phyloP scores from a whole-genome alignment of 1,139 yeast genomes.

The Hemisphaericaspora xylofermentans region DNA sequence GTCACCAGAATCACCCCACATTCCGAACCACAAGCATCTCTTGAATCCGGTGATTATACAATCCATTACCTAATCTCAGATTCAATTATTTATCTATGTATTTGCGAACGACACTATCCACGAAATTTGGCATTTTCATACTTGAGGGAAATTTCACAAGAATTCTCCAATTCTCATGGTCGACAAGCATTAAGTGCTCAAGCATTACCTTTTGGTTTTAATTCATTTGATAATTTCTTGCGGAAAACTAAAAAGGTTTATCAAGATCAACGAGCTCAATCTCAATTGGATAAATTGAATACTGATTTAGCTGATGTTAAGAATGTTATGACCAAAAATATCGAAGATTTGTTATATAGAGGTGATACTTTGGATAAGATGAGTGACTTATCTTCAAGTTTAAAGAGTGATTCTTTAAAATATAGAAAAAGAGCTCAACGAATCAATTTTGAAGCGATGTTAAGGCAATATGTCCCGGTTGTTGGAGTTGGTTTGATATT shows the following conservation, averaged over 20 bases:
- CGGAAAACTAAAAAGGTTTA: slow-evolving; percentile 85
- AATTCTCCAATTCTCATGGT: slow-evolving; percentile 80
- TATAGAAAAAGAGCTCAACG: slow-evolving; percentile 88
- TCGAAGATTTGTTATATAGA: slow-evolving; percentile 88
- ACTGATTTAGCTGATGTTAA: slow-evolving; percentile 91
- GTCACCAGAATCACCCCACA: slow-evolving; percentile 75
- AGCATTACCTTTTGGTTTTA: slow-evolving; percentile 86
- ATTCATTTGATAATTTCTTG: slow-evolving; percentile 79
- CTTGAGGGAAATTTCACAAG: slow-evolving; percentile 75
- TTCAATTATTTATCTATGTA: slow-evolving; percentile 70
- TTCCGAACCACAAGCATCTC: slow-evolving; percentile 82
- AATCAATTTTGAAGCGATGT: slow-evolving; percentile 84
- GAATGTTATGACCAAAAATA: slow-evolving; percentile 92
- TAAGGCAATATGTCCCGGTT: slow-evolving; percentile 87
- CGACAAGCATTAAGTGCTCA: slow-evolving; percentile 59
- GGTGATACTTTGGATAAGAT: slow-evolving; percentile 93
- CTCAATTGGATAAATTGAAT: slow-evolving; percentile 81
- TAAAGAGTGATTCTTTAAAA: slow-evolving; percentile 81
- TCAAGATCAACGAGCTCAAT: slow-evolving; percentile 88
- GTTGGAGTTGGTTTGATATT: slow-evolving; percentile 70
- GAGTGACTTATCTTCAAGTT: slow-evolving; percentile 81
- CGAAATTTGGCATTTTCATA: slow-evolving; percentile 87
- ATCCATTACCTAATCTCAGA: slow-evolving; percentile 73
- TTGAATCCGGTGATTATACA: slow-evolving; percentile 72
- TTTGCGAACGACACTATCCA: slow-evolving; percentile 78